These are phyloP conservation scores for Syzygium oleosum DNA, from an alignment of 345 rosid species.

Conservation along the genomic window DNA sequence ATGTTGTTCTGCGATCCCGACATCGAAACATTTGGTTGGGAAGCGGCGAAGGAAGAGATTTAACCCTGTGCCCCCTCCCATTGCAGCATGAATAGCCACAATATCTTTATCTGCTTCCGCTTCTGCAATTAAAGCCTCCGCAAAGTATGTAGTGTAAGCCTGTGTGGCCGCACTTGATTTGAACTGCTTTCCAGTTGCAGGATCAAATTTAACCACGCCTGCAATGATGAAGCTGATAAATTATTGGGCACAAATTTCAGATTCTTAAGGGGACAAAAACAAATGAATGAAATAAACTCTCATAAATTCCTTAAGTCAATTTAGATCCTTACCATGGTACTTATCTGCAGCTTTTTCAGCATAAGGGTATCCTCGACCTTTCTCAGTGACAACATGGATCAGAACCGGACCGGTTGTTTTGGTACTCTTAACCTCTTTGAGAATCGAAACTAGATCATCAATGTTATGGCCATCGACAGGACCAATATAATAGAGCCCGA, in stretches of 20 bases:
- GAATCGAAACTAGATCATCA: constrained; percentile 78
- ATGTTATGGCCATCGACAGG: constrained; percentile 96
- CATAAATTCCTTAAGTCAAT: background rate
- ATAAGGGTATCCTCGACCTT: constrained; percentile 97
- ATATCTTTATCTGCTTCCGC: constrained; percentile 80
- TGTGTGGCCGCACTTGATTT: constrained; percentile 55
- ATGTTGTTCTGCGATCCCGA: constrained; percentile 96
- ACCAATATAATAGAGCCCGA: constrained; percentile 92
- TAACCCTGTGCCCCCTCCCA: constrained; percentile 99
- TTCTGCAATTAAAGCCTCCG: constrained; percentile 90
- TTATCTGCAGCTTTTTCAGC: constrained; percentile 97
- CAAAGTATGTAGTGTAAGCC: constrained; percentile 85
- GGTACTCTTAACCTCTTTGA: constrained; percentile 87
- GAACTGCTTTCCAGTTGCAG: constrained; percentile 93
- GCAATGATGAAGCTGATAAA: constrained; percentile 7
- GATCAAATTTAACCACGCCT: constrained; percentile 93
- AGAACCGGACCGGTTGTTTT: constrained; percentile 89
- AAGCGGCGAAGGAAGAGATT: constrained; percentile 84
- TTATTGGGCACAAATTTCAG: background rate
- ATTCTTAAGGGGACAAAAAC: background rate
- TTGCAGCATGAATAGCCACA: constrained; percentile 97
- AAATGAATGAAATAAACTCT: background rate
- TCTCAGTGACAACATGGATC: constrained; percentile 95
- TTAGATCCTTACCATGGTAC: constrained; percentile 58
- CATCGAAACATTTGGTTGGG: constrained; percentile 87